These are phyloP conservation scores for Diutina neorugosa DNA, from an alignment of 1,139 yeast genomes.

Conservation along the genomic window DNA sequence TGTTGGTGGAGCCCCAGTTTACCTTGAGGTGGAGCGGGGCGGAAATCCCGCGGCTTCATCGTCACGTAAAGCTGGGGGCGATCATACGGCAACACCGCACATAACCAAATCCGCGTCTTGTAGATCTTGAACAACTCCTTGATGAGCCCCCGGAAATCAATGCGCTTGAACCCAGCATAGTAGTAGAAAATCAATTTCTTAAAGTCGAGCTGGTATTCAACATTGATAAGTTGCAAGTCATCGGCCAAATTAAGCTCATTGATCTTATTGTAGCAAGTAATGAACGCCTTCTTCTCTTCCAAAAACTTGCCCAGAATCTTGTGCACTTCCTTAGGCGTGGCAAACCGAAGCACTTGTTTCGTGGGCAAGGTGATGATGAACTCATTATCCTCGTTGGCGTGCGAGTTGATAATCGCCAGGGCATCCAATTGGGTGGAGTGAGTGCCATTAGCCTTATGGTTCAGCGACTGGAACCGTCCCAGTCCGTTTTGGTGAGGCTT, in stretches of 20 bases:
- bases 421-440: conserved; percentile 29
- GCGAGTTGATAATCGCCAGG: conserved; percentile 26
- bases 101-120: conserved; percentile 95
- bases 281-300: conserved; percentile 36
- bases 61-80: conserved; percentile 8
- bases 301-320: conserved; percentile 31
- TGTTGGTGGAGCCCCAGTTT: not conserved
- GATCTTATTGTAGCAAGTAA: conserved; percentile 32
- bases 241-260: conserved; percentile 29
- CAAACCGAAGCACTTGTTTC: conserved; percentile 36
- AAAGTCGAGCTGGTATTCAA: conserved; percentile 93
- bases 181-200: conserved; percentile 89
- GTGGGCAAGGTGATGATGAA: conserved; percentile 36
- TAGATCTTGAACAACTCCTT: conserved; percentile 86
- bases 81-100: conserved; percentile 45
- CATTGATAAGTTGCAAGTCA: conserved; percentile 32
- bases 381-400: conserved; percentile 31
- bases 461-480: conserved; percentile 9
- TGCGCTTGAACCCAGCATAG: conserved; percentile 61
- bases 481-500: conserved; percentile 7
- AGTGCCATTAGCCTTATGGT: conserved; percentile 21
- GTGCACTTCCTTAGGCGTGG: conserved; percentile 35
- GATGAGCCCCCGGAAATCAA: conserved; percentile 86
- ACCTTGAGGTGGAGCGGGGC: not conserved
- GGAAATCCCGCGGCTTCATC: not conserved